These are phyloP conservation scores for Podila epigama DNA, from an alignment of 192 early-diverging fungal genomes.

Conservation along the genomic window DNA sequence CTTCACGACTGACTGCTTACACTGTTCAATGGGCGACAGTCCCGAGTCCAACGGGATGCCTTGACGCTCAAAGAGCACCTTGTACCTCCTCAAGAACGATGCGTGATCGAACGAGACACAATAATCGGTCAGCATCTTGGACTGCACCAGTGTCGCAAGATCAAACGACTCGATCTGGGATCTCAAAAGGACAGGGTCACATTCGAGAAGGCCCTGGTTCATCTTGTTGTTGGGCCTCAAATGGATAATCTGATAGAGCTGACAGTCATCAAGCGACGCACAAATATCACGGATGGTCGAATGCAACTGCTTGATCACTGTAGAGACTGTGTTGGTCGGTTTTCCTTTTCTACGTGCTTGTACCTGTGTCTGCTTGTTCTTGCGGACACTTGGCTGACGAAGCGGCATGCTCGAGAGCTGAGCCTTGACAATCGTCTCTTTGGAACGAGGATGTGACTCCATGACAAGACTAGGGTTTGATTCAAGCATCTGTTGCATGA, in stretches of 20 bases:
- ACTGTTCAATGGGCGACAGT: conserved; percentile 4
- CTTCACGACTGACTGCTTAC: not conserved
- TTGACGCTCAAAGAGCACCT: conserved; percentile 56
- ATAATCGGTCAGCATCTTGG: conserved; percentile 60
- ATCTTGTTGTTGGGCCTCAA: conserved; percentile 73
- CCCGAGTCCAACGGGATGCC: conserved; percentile 12
- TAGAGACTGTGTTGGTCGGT: conserved; percentile 51
- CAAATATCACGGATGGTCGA: conserved; percentile 80
- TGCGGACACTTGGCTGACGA: conserved; percentile 73
- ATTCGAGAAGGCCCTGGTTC: conserved; percentile 30
- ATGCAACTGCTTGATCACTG: conserved; percentile 67
- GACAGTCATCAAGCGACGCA: conserved; percentile 77
- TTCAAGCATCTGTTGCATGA: conserved; percentile 76
- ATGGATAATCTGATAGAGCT: conserved; percentile 86
- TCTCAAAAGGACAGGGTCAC: conserved; percentile 34
- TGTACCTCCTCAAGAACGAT: conserved; percentile 79
- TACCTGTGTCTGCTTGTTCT: conserved; percentile 43
- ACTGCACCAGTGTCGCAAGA: conserved; percentile 14
- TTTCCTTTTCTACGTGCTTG: conserved; percentile 33
- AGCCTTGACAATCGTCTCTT: conserved; percentile 75
- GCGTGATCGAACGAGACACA: conserved; percentile 68
- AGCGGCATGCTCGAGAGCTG: conserved; percentile 79
- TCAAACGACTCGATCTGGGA: conserved; percentile 38
- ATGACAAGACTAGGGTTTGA: conserved; percentile 75
- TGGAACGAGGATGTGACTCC: conserved; percentile 76